Percentiles rank a stretch among this genome's conserved stretches.
These are phyloP conservation scores for Microcera coccophila DNA, from an alignment of 2,329 filamentous ascomycete species.

Conservation along the genomic window DNA sequence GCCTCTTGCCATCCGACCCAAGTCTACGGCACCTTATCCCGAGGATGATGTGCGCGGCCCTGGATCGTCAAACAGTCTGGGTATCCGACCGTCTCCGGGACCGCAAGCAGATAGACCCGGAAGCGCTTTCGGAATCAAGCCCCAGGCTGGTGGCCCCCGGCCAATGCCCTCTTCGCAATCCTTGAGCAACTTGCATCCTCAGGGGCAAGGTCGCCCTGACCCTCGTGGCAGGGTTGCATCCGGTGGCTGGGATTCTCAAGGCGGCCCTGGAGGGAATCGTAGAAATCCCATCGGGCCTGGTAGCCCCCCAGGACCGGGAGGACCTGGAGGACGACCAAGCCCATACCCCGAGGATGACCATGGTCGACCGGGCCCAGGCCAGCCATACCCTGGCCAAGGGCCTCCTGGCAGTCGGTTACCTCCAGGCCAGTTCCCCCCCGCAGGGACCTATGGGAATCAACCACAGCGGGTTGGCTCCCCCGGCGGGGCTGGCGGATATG, in stretches of 20 bases:
- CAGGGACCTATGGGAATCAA: conserved; percentile 8
- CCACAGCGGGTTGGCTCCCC: conserved; percentile 9
- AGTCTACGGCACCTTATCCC: conserved; percentile 62
- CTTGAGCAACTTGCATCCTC: conserved; percentile 43
- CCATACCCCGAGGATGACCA: conserved; percentile 27
- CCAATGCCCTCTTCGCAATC: conserved; percentile 43
- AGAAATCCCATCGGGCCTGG: conserved; percentile 12
- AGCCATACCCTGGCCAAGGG: conserved; percentile 21
- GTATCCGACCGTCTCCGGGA: conserved; percentile 47
- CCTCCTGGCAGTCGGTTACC: conserved; percentile 25
- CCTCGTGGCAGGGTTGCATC: conserved; percentile 42
- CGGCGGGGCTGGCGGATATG: no score
- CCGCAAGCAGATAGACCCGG: conserved; percentile 47
- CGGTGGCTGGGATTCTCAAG: conserved; percentile 43
- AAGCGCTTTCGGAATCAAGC: conserved; percentile 54
- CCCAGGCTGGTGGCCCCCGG: conserved; percentile 33
- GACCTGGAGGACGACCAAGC: conserved; percentile 14
- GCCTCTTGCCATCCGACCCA: conserved; percentile 43
- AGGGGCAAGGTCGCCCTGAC: conserved; percentile 24
- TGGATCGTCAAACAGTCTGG: conserved; percentile 44
- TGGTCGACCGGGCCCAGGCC: conserved; percentile 17
- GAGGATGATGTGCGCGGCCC: conserved; percentile 49
- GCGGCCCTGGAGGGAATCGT: conserved; percentile 4
- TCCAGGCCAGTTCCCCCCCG: conserved; percentile 17
- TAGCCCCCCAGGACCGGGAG: conserved; percentile 18